phyloP scores from a whole-genome alignment of 768 basidiomycete genomes.

The Lactarius pseudohatsudake region DNA sequence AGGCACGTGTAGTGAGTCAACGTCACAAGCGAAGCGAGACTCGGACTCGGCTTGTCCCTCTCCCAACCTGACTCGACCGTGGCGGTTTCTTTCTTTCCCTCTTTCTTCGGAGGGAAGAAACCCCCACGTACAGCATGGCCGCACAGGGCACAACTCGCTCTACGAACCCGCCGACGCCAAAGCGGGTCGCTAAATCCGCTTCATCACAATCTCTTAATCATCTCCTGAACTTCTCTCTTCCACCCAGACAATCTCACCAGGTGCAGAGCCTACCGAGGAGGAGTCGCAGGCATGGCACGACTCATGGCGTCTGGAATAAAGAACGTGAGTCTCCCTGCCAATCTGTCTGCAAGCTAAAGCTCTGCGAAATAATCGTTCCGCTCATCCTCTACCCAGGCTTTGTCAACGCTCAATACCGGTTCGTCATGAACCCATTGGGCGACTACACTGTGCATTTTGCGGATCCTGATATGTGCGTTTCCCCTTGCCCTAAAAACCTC shows the following conservation, averaged over 20 bases:
- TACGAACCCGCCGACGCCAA: constrained; percentile 43
- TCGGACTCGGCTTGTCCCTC: constrained; percentile 19
- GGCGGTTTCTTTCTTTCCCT: constrained; percentile 39
- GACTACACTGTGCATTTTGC: constrained; percentile 94
- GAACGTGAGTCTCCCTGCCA: constrained; percentile 67
- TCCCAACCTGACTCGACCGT: constrained; percentile 19
- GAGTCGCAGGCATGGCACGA: constrained; percentile 64
- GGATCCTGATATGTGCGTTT: constrained; percentile 90
- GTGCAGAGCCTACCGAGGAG: constrained; percentile 63
- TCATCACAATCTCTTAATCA: constrained; percentile 71
- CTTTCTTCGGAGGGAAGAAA: constrained; percentile 51
- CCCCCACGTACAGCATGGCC: constrained; percentile 32
- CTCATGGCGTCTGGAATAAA: constrained; percentile 80
- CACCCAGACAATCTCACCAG: constrained; percentile 74
- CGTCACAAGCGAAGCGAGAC: neutral
- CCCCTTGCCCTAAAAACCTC: constrained; percentile 35
- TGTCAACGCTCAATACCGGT: constrained; percentile 94
- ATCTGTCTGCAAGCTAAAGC: neutral
- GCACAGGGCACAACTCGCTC: constrained; percentile 33
- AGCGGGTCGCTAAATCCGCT: constrained; percentile 68
- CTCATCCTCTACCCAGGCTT: constrained; percentile 59
- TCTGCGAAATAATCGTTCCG: constrained; percentile 23
- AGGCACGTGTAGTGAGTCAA: constrained; percentile 33
- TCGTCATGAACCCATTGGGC: constrained; percentile 92
- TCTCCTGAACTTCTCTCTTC: constrained; percentile 91